Percentiles rank a stretch among this genome's conserved stretches.
These are phyloP conservation scores for Solidago caesia DNA, from an alignment of 129 eudicot species.

Conservation along the genomic window DNA sequence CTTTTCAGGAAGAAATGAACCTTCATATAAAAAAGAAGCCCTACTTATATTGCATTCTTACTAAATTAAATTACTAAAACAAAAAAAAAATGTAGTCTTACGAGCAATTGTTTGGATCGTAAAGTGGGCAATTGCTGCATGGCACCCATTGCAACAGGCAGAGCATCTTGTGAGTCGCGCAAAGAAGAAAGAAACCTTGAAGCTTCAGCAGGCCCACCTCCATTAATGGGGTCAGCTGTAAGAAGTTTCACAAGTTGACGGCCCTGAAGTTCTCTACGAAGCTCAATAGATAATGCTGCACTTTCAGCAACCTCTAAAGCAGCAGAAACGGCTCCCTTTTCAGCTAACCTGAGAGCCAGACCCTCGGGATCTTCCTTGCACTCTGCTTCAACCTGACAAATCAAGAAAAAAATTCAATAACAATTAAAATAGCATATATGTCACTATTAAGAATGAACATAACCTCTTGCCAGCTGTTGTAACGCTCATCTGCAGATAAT, in stretches of 20 bases:
- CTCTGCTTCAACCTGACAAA: constrained; percentile 79
- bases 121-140: constrained; percentile 97
- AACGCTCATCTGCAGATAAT: constrained; percentile 78
- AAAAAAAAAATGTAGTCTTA: constrained; percentile 25
- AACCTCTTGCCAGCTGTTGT: constrained; percentile 98
- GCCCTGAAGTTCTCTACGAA: constrained; percentile 96
- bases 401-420: neutral
- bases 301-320: constrained; percentile 98
- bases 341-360: constrained; percentile 92
- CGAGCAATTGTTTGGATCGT: constrained; percentile 95
- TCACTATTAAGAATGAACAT: constrained; percentile 13
- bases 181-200: constrained; percentile 93
- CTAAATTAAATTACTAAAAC: neutral
- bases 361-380: constrained; percentile 98
- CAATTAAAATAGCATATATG: neutral
- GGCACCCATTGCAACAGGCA: constrained; percentile 97
- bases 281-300: constrained; percentile 83
- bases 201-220: constrained; percentile 99
- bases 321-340: constrained; percentile 97
- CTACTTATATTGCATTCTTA: neutral
- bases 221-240: constrained; percentile 90
- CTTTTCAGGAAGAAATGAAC: constrained; percentile 98
- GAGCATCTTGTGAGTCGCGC: constrained; percentile 89
- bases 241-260: constrained; percentile 99
- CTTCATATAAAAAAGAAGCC: constrained; percentile 37